Base-by-base conservation (phyloP, 306 rosid genomes). In the Vigna angularis region DNA sequence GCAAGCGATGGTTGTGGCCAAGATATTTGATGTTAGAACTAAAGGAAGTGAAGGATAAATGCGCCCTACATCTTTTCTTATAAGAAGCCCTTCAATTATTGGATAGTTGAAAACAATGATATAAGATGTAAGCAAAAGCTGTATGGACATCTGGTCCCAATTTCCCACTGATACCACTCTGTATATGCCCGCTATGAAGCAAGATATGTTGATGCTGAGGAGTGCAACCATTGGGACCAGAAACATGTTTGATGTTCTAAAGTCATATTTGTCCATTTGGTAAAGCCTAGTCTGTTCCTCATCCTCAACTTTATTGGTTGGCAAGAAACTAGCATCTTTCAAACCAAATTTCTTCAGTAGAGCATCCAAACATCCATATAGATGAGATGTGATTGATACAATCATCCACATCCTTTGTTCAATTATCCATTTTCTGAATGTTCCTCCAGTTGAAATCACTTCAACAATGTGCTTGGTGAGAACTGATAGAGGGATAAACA, bases 391-490 rank as follows among this genome's bases (percentile, higher is more conserved):
- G 24, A 83, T 56, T 59, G 87, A 77, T 58, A 52, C 82, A 4
- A 89, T 89, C 92, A 91, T 88, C 97, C 94, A 91, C 7, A 85
- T 70, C 59, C 94, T 81, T 9, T 88, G 91, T 57, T 89, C 97
- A 51, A 78, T 75, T 50, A 82, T 59, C 84, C 88, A 83, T 13
- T 81, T 72, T 11, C 28, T 79, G 22, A 83, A 11, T 38, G 97
- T 76, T 44, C 83, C 86, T 55, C 91, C 90, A 1, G 85, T 83
- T 65, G 66, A 15, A 55, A 91, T 69, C 49, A 89, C 87, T 77
- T 91, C 94, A 1, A 51, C 32, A 55, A 83, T 75, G 72, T 86
- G 85, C 55, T 82, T 82, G 0, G 64, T 72, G 5, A 55, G 4
- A 1, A 85, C 51, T 1, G 90, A 91, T 7, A 84, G 11, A 40